Conservation (phyloP, 257 asterid genomes). For the Penstemon newberryi region DNA sequence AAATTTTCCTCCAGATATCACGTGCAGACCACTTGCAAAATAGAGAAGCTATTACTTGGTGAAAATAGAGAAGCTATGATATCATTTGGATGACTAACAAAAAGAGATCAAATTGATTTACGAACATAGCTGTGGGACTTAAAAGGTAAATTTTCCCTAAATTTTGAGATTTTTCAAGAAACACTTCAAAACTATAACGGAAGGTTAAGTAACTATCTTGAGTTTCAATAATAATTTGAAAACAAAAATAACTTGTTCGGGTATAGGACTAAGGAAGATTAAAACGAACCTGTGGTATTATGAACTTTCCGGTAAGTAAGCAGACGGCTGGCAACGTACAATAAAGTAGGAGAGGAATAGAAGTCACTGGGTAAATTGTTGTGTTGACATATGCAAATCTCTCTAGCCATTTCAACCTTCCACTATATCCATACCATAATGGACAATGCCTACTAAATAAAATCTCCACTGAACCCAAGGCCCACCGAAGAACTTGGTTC, state of each 20-base stretch:
- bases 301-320: constrained; percentile 90
- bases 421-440: constrained; percentile 89
- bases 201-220: not conserved
- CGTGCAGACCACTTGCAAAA: no score
- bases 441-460: constrained; percentile 95
- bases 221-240: not conserved
- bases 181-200: no score
- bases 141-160: no score
- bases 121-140: no score
- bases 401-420: constrained; percentile 94
- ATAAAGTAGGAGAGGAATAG: constrained; percentile 83
- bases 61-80: no score
- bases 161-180: no score
- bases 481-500: constrained; percentile 99
- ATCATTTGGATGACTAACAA: no score
- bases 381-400: constrained; percentile 92
- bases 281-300: constrained; percentile 82
- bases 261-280: not conserved
- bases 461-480: constrained; percentile 95
- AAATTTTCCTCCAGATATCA: no score
- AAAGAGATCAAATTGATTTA: no score
- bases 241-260: not conserved
- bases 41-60: no score
- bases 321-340: constrained; percentile 95
- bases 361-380: constrained; percentile 84